These are phyloP conservation scores for Mercurialis annua DNA, from an alignment of 345 rosid genomes.

Conservation along the genomic window DNA sequence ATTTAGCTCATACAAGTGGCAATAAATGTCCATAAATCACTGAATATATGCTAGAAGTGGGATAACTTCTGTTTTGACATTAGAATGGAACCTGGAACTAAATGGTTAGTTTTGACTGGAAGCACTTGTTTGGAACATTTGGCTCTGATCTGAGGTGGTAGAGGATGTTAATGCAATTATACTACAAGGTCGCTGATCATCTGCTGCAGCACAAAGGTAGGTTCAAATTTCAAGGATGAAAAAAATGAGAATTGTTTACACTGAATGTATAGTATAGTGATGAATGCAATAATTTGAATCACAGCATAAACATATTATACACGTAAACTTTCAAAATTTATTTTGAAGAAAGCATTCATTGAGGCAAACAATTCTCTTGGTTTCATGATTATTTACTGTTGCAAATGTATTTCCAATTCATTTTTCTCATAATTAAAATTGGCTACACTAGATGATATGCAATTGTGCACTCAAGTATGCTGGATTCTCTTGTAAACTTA, in stretches of 20 bases:
- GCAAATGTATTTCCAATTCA: neutral
- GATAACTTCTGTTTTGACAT: neutral
- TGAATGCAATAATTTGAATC: neutral
- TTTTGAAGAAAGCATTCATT: conserved; percentile 15
- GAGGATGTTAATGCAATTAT: neutral
- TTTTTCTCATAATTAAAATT: neutral
- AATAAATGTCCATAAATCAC: neutral
- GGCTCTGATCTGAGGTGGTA: conserved; percentile 1
- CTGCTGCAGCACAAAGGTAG: neutral
- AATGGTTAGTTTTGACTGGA: neutral
- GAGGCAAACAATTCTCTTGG: neutral
- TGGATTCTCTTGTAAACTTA: neutral
- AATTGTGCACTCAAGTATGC: neutral
- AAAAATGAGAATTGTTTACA: neutral
- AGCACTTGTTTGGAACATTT: conserved; percentile 2
- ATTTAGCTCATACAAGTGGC: neutral
- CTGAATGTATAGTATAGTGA: neutral
- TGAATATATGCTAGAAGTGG: neutral
- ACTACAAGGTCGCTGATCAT: neutral
- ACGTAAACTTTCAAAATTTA: conserved; percentile 20
- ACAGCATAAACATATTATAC: neutral
- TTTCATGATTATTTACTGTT: neutral
- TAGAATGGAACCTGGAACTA: neutral
- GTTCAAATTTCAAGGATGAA: neutral
- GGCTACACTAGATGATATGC: neutral